Evolutionary conservation across 148 eudicot species (phyloP), one percentile per base, ranked within the genome.

Genomic region (Tetragonia tetragonoides): DNA sequence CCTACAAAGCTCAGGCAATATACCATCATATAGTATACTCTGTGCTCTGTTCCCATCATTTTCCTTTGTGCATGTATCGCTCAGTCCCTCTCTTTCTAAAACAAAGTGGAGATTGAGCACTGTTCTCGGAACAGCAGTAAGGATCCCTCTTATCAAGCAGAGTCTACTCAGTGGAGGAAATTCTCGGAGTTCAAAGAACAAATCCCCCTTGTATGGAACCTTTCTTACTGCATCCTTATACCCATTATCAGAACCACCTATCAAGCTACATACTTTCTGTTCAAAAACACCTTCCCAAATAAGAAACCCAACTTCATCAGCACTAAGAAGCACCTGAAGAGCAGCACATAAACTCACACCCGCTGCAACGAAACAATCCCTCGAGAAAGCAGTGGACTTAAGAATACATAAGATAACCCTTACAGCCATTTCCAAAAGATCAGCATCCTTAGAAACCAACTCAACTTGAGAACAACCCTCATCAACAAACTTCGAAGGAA

Each of bases 291-390:
- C 89, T 76, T 80, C 85, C 85, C 93, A 75, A 57, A 95, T 88
- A 66, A 84, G 83, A 81, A 80, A 87, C 6, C 90, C 95, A 39
- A 93, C 90, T 83, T 95, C 95, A 69, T 93, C 85, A 0, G 93
- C 84, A 76, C 79, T 79, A 54, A 95, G 88, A 78, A 92, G 89
- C 46, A 75, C 91, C 78, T 93, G 99, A 76, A 95, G 86, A 72
- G 97, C 97, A 37, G 95, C 95, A 74, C 93, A 93, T 20, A 93
- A 91, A 74, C 95, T 86, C 77, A 95, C 97, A 47, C 99, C 99
- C 1, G 97, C 99, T 3, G 99, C 97, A 72, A 95, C 99, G 73
- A 87, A 88, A 83, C 97, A 89, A 78, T 95, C 99, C 84, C 99
- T 88, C 2, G 99, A 89, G 82, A 93, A 95, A 20, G 91, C 89